Conservation (phyloP, 139 green algal genomes). For the Chlamydomonas applanata region DNA sequence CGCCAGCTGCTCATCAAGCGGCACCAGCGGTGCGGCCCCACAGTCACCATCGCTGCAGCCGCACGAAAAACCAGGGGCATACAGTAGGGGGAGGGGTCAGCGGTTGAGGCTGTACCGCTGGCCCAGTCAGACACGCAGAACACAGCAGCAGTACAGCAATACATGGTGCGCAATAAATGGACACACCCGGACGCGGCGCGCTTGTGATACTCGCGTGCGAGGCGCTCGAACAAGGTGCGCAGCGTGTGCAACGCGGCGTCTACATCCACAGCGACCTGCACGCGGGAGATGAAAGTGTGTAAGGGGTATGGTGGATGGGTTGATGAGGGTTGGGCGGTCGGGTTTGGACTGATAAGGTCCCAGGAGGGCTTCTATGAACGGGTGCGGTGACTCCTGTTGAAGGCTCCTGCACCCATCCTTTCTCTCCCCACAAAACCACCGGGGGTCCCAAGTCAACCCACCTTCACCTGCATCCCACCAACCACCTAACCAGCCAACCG, state of each 20-base stretch:
- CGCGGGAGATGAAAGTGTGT: conserved; percentile 10
- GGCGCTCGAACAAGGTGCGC: conserved; percentile 61
- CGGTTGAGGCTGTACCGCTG: background rate
- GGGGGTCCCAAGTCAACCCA: too few species aligned
- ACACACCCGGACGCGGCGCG: conserved; percentile 30
- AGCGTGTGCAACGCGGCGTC: conserved; percentile 56
- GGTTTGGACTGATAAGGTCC: too few species aligned
- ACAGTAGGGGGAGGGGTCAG: too few species aligned
- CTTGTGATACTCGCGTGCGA: conserved; percentile 56
- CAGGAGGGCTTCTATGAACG: too few species aligned
- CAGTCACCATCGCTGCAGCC: conserved; percentile 1
- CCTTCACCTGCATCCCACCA: too few species aligned
- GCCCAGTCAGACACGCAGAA: too few species aligned
- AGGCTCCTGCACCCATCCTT: too few species aligned
- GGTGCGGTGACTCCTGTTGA: too few species aligned
- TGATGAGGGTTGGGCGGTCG: conserved; percentile 24
- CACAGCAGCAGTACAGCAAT: too few species aligned
- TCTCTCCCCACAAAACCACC: too few species aligned
- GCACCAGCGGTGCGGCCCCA: conserved; percentile 15
- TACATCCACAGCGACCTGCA: conserved; percentile 49
- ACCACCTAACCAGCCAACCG: background rate
- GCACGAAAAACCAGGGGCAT: too few species aligned
- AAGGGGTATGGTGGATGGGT: background rate
- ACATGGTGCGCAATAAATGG: too few species aligned
- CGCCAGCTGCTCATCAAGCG: conserved; percentile 66